Evolutionary conservation across 345 rosid genomes (phyloP).

Genomic region (Murraya paniculata): DNA sequence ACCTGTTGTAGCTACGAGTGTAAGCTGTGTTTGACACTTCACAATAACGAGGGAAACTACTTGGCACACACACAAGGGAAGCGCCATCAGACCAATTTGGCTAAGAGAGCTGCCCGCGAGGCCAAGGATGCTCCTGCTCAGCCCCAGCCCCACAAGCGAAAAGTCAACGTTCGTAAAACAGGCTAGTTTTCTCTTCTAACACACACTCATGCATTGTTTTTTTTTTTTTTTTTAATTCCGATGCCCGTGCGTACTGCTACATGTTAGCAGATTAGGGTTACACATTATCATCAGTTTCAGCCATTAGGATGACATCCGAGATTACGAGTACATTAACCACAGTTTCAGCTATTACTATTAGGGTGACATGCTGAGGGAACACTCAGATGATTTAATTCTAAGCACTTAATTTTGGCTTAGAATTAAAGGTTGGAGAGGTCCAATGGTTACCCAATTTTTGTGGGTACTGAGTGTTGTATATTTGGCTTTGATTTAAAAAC

Average conservation of each 20-base stretch:
- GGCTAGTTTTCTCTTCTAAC: constrained; percentile 26
- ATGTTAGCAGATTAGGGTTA: no score
- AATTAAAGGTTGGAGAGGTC: not conserved
- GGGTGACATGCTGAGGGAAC: not conserved
- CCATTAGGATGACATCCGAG: no score
- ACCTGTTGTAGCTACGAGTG: constrained; percentile 76
- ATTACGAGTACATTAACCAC: no score
- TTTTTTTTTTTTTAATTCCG: no score
- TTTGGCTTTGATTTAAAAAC: not conserved
- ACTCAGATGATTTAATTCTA: not conserved
- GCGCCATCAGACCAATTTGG: constrained; percentile 96
- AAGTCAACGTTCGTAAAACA: constrained; percentile 74
- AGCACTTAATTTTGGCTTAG: not conserved
- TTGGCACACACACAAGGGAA: constrained; percentile 97
- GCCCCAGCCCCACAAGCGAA: constrained; percentile 94
- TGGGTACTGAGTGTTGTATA: not conserved
- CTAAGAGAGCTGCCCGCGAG: constrained; percentile 97
- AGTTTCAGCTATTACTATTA: no score
- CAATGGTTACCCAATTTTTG: not conserved
- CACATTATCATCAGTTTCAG: no score
- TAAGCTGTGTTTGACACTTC: constrained; percentile 92
- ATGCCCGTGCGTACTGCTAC: not conserved
- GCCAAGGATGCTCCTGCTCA: constrained; percentile 87
- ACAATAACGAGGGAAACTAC: constrained; percentile 99
- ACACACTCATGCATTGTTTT: not conserved